Percentiles rank a stretch among this genome's conserved stretches.
Conservation (phyloP, 495 filamentous ascomycete genomes). For the Aspergillus sparsus region DNA sequence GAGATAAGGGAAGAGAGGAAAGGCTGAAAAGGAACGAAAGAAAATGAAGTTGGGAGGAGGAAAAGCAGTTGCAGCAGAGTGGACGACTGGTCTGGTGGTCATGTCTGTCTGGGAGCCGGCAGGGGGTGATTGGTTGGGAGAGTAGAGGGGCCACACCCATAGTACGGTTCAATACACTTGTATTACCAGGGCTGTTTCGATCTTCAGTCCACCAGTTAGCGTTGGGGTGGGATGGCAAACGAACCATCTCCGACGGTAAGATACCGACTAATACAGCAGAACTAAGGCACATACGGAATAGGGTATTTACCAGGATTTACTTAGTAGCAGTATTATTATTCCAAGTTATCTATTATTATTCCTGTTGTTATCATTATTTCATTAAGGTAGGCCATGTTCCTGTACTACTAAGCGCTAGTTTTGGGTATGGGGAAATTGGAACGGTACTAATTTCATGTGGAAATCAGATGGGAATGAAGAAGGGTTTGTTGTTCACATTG, state of each 20-base stretch:
- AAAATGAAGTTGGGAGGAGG: conserved; percentile 26
- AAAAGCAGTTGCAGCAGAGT: conserved; percentile 20
- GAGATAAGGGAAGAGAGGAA: conserved; percentile 11
- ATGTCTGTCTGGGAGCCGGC: conserved; percentile 17
- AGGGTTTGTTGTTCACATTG: no score
- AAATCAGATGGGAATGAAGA: neutral
- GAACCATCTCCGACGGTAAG: conserved; percentile 17
- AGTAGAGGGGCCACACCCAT: conserved; percentile 17
- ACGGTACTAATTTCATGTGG: neutral
- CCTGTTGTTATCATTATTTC: conserved; percentile 1
- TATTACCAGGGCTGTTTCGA: conserved; percentile 24
- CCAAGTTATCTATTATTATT: neutral
- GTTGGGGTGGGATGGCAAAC: conserved; percentile 13
- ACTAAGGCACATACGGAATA: neutral
- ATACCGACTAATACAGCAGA: conserved; percentile 13
- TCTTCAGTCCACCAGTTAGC: conserved; percentile 21
- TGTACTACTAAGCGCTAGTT: conserved; percentile 11
- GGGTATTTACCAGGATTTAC: neutral
- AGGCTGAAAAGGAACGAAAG: conserved; percentile 16
- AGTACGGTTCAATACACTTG: conserved; percentile 18
- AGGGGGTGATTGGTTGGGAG: conserved; percentile 25
- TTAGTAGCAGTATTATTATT: neutral
- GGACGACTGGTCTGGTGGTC: conserved; percentile 15
- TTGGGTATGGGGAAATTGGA: conserved; percentile 14
- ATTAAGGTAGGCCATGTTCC: conserved; percentile 4